Evolutionary conservation across 305 asterid genomes (phyloP).

Genomic region (Vinca major): DNA sequence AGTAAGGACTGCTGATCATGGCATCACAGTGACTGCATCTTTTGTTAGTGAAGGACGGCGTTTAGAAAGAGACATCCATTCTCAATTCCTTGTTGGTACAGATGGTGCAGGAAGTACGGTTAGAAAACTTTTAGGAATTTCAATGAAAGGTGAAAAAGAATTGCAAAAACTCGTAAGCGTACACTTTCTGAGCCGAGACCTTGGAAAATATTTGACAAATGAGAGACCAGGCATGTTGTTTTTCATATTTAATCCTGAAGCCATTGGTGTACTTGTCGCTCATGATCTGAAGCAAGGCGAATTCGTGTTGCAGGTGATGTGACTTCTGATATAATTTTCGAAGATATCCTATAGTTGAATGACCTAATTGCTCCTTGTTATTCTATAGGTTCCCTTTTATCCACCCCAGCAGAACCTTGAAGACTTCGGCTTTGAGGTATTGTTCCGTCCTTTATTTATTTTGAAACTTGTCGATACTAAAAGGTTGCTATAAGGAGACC

Average conservation of each 20-base stretch:
- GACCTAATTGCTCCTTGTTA: constrained; percentile 1
- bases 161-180: constrained; percentile 82
- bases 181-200: constrained; percentile 68
- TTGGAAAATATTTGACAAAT: constrained; percentile 66
- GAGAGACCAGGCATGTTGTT: constrained; percentile 92
- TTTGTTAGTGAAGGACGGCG: constrained; percentile 40
- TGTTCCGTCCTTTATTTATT: background rate
- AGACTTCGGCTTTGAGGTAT: constrained; percentile 66
- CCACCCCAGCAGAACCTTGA: constrained; percentile 83
- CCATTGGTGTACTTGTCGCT: constrained; percentile 87
- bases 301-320: constrained; percentile 76
- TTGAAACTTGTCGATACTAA: background rate
- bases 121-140: constrained; percentile 58
- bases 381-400: constrained; percentile 70
- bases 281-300: constrained; percentile 86
- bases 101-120: constrained; percentile 84
- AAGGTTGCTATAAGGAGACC: background rate
- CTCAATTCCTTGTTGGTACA: constrained; percentile 68
- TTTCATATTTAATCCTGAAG: constrained; percentile 72
- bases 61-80: constrained; percentile 33
- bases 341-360: background rate
- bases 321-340: constrained; percentile 9
- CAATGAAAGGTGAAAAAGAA: constrained; percentile 60
- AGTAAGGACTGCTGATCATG: constrained; percentile 30
- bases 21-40: constrained; percentile 48